Conservation (phyloP, 345 rosid genomes). For the Erodium maritimum region DNA sequence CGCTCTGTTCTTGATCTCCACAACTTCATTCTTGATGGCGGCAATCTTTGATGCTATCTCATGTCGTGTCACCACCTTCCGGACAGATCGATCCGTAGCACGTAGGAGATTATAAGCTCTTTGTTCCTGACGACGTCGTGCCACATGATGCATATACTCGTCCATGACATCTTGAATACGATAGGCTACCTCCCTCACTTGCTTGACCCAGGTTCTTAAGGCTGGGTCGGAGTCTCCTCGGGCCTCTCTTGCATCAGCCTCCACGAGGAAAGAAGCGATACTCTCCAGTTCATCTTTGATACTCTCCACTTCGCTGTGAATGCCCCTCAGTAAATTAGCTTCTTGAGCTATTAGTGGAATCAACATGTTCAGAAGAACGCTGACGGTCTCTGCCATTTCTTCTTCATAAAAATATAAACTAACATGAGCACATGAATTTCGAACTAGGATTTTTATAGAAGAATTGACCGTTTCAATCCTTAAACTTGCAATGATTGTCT, state of each 20-base stretch:
- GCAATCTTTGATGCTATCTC: constrained; percentile 6
- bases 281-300: no score
- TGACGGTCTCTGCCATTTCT: constrained; percentile 3
- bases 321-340: constrained; percentile 1
- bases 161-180: neutral
- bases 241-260: constrained; percentile 1
- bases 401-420: no score
- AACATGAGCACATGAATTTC: no score
- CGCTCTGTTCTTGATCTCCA: constrained; percentile 1
- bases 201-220: neutral
- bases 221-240: neutral
- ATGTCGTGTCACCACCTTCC: no score
- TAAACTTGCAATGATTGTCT: no score
- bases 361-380: neutral
- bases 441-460: no score
- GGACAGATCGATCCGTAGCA: neutral
- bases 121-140: neutral
- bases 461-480: no score
- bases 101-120: neutral
- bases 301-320: no score
- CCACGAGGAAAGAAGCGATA: constrained; percentile 1
- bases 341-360: neutral
- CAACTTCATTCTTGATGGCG: neutral
- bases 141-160: constrained; percentile 1
- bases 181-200: constrained; percentile 1